Percentiles rank a stretch among this genome's conserved stretches.
phyloP scores from a whole-genome alignment of 2,329 filamentous ascomycete genomes.

The Septoria linicola region DNA sequence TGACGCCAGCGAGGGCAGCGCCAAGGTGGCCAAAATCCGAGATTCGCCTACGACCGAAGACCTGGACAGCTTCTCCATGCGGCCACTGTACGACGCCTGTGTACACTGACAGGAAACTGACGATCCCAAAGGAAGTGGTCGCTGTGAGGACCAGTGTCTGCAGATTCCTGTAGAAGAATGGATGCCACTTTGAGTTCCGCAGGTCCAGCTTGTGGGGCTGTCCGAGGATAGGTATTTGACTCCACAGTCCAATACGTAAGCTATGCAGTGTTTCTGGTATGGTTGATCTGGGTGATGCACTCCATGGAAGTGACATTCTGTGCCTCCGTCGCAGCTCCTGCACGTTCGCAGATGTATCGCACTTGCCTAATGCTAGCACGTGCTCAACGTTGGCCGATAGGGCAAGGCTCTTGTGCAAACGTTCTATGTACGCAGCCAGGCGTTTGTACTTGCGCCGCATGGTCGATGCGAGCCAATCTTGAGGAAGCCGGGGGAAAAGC shows the following conservation, averaged over 20 bases:
- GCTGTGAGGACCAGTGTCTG: conserved; percentile 25
- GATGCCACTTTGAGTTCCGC: conserved; percentile 16
- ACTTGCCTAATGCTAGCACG: conserved; percentile 7
- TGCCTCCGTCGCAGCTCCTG: conserved; percentile 3
- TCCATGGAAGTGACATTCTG: conserved; percentile 32
- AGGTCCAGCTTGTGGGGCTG: conserved; percentile 17
- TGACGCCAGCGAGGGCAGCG: conserved; percentile 36
- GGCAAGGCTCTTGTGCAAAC: conserved; percentile 32
- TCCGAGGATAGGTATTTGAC: conserved; percentile 29
- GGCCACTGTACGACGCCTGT: conserved; percentile 35
- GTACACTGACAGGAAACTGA: conserved; percentile 27
- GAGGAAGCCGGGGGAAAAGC: conserved; percentile 60
- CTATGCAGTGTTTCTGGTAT: conserved; percentile 16
- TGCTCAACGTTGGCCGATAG: conserved; percentile 30
- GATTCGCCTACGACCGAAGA: conserved; percentile 38
- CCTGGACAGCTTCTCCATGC: conserved; percentile 35
- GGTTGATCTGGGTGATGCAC: conserved; percentile 5
- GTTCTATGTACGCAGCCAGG: conserved; percentile 41
- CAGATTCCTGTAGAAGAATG: conserved; percentile 26
- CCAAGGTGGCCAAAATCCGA: conserved; percentile 39
- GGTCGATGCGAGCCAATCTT: conserved; percentile 61
- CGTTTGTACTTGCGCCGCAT: conserved; percentile 51
- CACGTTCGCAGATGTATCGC: conserved; percentile 8
- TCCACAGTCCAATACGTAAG: conserved; percentile 20
- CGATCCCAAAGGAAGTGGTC: conserved; percentile 20